A percentile compares a stretch with the other conserved stretches of the same genome.
These are phyloP conservation scores for Pleurotus giganteus DNA, from an alignment of 768 basidiomycete species.

Conservation along the genomic window DNA sequence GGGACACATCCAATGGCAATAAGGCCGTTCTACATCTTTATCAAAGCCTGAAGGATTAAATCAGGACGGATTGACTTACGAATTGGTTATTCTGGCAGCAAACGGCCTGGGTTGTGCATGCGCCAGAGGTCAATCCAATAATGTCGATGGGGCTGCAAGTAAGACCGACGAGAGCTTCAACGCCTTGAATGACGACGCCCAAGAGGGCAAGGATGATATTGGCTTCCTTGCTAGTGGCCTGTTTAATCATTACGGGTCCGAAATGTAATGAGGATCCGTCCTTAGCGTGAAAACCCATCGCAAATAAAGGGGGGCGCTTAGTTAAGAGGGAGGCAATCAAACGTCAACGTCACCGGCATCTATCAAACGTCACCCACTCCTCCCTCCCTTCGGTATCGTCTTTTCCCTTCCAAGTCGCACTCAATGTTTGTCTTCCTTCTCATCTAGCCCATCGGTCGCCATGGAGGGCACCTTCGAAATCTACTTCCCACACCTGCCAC, in stretches of 20 bases:
- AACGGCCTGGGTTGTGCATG: slow-evolving; percentile 26
- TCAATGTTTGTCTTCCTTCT: too few species aligned
- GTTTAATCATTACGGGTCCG: slow-evolving; percentile 2
- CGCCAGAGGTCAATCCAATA: not conserved
- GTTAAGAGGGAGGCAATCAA: not conserved
- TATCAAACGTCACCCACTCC: too few species aligned
- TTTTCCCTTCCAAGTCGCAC: too few species aligned
- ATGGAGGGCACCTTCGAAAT: too few species aligned
- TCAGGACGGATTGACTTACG: slow-evolving; percentile 22
- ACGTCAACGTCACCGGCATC: not conserved
- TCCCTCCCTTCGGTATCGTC: too few species aligned
- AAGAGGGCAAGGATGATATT: slow-evolving; percentile 27
- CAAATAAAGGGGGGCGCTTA: too few species aligned
- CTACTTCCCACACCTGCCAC: too few species aligned
- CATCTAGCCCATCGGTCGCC: too few species aligned
- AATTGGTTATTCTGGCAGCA: slow-evolving; percentile 37
- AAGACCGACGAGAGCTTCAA: slow-evolving; percentile 26
- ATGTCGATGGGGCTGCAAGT: not conserved
- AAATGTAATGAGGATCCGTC: not conserved
- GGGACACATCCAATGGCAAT: slow-evolving; percentile 35
- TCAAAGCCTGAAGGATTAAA: not conserved
- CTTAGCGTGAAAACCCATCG: too few species aligned
- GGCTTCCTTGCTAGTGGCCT: slow-evolving; percentile 17
- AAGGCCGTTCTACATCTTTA: slow-evolving; percentile 27
- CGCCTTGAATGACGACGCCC: slow-evolving; percentile 22